These are phyloP conservation scores for Sugiyamaella pinicola DNA, from an alignment of 1,139 yeast genomes.

Conservation along the genomic window DNA sequence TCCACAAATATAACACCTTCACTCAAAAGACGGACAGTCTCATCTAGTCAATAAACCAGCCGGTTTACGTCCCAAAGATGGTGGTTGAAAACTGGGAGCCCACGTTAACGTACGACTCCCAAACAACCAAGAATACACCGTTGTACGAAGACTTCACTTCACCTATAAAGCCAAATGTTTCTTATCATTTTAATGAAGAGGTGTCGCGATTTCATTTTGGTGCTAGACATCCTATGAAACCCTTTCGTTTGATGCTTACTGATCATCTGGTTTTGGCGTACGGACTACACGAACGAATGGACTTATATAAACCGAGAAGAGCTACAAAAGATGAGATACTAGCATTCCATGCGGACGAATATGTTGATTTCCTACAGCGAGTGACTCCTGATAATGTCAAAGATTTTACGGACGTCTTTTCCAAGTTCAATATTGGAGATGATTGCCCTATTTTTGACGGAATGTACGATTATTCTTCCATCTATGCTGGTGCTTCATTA, in stretches of 20 bases:
- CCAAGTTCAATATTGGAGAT: conserved; percentile 90
- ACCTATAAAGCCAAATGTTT: conserved; percentile 52
- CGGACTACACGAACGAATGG: conserved; percentile 87
- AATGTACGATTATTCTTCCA: conserved; percentile 79
- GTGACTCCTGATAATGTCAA: conserved; percentile 81
- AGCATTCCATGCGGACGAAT: conserved; percentile 86
- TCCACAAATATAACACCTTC: no score
- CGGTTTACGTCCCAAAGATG: conserved; percentile 25
- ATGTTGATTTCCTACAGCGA: conserved; percentile 70
- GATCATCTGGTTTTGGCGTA: conserved; percentile 88
- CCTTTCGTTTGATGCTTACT: conserved; percentile 91
- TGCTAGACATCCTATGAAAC: conserved; percentile 95
- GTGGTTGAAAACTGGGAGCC: conserved; percentile 37
- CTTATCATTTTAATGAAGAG: conserved; percentile 86
- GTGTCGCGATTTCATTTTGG: conserved; percentile 86
- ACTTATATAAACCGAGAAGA: conserved; percentile 74
- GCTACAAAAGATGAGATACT: conserved; percentile 80
- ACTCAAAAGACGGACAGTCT: no score
- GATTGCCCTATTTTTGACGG: conserved; percentile 99
- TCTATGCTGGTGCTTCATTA: conserved; percentile 89
- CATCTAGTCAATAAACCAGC: no score
- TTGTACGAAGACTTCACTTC: conserved; percentile 49
- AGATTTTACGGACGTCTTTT: conserved; percentile 59
- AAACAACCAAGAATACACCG: conserved; percentile 62
- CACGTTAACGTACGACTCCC: conserved; percentile 53